A percentile compares a stretch with the other conserved stretches of the same genome.
phyloP scores from a whole-genome alignment of 2,329 filamentous ascomycete genomes.

The Cytospora paraplurivora region DNA sequence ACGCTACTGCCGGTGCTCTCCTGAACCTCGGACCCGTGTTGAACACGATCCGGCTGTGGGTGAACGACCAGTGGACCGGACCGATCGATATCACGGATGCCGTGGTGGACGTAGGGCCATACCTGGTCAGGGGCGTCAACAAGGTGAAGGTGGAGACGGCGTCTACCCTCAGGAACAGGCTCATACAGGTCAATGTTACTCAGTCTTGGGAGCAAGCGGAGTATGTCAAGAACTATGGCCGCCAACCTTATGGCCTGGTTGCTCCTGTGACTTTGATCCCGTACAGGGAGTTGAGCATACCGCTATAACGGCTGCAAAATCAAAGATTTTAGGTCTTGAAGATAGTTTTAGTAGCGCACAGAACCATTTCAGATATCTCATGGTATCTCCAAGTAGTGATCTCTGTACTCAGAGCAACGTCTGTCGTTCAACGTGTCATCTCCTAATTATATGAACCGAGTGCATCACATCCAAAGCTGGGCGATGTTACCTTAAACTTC shows the following conservation, averaged over 20 bases:
- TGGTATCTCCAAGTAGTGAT: too few relatives aligned
- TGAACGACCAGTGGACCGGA: slow-evolving; percentile 15
- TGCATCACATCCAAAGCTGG: too few relatives aligned
- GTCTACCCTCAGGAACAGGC: slow-evolving; percentile 17
- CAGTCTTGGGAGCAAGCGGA: slow-evolving; percentile 19
- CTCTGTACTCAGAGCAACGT: too few relatives aligned
- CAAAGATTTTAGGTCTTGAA: not conserved
- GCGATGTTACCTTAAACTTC: too few relatives aligned
- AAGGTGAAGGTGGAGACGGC: slow-evolving; percentile 6
- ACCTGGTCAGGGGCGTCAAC: not conserved
- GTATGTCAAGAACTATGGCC: slow-evolving; percentile 10
- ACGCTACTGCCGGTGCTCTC: slow-evolving; percentile 8
- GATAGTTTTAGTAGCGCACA: too few relatives aligned
- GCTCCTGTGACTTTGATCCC: slow-evolving; percentile 8
- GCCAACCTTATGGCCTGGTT: slow-evolving; percentile 15
- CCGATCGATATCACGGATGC: slow-evolving; percentile 16
- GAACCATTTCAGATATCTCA: too few relatives aligned
- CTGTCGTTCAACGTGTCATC: too few relatives aligned
- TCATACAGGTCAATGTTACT: slow-evolving; percentile 16
- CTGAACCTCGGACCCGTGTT: slow-evolving; percentile 13
- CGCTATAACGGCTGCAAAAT: not conserved
- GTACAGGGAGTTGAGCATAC: slow-evolving; percentile 9
- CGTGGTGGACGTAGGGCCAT: slow-evolving; percentile 11
- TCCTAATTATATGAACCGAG: too few relatives aligned
- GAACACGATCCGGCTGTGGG: slow-evolving; percentile 9